phyloP scores from a whole-genome alignment of 2,329 filamentous ascomycete genomes.

The Basipetospora sp. region DNA sequence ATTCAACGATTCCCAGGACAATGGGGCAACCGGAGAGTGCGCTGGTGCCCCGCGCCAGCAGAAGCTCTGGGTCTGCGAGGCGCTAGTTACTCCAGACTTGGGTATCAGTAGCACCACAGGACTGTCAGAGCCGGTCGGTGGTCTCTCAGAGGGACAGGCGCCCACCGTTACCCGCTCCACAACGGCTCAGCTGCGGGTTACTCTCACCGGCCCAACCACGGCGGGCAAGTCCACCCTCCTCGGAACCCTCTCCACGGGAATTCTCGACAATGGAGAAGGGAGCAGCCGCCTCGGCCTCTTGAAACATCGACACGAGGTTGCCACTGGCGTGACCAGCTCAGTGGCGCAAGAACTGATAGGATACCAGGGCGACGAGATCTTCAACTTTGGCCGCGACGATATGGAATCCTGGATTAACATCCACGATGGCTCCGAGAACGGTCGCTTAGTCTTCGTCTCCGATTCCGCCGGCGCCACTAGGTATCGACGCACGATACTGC shows the following conservation, averaged over 20 bases:
- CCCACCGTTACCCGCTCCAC: slow-evolving; percentile 22
- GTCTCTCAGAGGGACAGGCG: background rate
- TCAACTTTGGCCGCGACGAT: slow-evolving; percentile 66
- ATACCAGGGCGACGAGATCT: slow-evolving; percentile 47
- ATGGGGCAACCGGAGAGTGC: slow-evolving; percentile 10
- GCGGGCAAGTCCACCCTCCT: slow-evolving; percentile 87
- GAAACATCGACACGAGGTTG: slow-evolving; percentile 86
- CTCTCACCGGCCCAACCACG: slow-evolving; percentile 74
- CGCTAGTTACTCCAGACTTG: slow-evolving; percentile 64
- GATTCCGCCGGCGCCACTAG: slow-evolving; percentile 86
- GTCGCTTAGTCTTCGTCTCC: slow-evolving; percentile 71
- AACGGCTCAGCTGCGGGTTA: slow-evolving; percentile 68
- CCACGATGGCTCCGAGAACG: slow-evolving; percentile 59
- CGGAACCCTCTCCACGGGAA: slow-evolving; percentile 75
- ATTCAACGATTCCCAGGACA: slow-evolving; percentile 37
- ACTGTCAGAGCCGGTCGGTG: too few relatives aligned
- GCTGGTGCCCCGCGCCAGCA: slow-evolving; percentile 19
- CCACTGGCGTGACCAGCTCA: slow-evolving; percentile 82
- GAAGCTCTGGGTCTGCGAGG: slow-evolving; percentile 77
- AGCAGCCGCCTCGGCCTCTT: slow-evolving; percentile 77
- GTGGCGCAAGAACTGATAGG: slow-evolving; percentile 88
- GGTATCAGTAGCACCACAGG: slow-evolving; percentile 17
- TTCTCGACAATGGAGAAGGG: slow-evolving; percentile 79
- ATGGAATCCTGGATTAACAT: slow-evolving; percentile 91
- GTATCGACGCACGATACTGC: slow-evolving; percentile 75